A percentile compares a stretch with the other conserved stretches of the same genome.
Evolutionary conservation across 805 yeast genomes (phyloP).

Genomic region (Geotrichum ghanense): DNA sequence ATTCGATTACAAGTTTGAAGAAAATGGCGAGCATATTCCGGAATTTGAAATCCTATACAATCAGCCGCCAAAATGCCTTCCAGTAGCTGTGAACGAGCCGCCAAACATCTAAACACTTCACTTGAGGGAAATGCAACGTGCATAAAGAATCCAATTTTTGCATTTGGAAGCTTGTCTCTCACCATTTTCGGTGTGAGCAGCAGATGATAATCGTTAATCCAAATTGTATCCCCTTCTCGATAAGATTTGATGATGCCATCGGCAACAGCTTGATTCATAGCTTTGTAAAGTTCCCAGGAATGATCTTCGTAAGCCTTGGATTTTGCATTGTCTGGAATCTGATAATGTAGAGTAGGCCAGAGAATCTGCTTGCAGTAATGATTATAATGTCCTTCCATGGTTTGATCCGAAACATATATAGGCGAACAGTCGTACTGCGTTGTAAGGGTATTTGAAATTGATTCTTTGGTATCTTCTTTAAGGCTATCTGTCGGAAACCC

Average conservation of each 20-base stretch:
- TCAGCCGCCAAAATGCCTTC: conserved; percentile 85
- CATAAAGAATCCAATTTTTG: conserved; percentile 81
- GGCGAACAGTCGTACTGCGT: conserved; percentile 47
- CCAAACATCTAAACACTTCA: conserved; percentile 89
- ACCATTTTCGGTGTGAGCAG: conserved; percentile 80
- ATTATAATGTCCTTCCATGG: conserved; percentile 82
- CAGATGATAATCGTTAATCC: conserved; percentile 93
- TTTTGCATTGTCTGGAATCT: conserved; percentile 89
- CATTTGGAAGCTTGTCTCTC: conserved; percentile 61
- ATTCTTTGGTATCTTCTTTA: conserved; percentile 41
- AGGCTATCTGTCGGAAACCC: conserved; percentile 86
- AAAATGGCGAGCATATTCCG: conserved; percentile 89
- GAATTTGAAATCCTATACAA: conserved; percentile 78
- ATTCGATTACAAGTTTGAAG: conserved; percentile 80
- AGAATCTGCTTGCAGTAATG: conserved; percentile 88
- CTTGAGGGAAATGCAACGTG: conserved; percentile 94
- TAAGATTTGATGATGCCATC: conserved; percentile 58
- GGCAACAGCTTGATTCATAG: conserved; percentile 69
- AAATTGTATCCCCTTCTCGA: conserved; percentile 64
- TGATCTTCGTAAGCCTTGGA: conserved; percentile 92
- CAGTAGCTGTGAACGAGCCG: conserved; percentile 67
- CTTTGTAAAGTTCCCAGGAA: conserved; percentile 78
- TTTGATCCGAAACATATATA: conserved; percentile 63
- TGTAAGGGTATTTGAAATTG: conserved; percentile 38
- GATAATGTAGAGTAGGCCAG: conserved; percentile 94